Evolutionary conservation across 352 stramenopile genomes (phyloP), one percentile per base, ranked within the genome.

Genomic region (Thalassiosira mediterranea): DNA sequence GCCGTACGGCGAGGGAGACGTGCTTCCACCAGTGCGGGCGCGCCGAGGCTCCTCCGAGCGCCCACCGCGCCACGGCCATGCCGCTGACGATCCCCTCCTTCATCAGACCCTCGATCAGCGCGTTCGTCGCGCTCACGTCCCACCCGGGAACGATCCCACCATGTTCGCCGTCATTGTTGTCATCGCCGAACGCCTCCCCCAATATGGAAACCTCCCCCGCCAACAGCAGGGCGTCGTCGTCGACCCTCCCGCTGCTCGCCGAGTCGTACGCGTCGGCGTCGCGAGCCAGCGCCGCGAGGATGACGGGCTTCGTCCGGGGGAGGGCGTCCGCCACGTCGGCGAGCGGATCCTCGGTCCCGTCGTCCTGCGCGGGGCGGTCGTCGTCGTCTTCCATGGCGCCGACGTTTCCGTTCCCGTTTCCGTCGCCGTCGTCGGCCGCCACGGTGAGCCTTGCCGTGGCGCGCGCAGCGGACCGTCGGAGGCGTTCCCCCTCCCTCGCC

Each of bases 221-320:
- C 34, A 58, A 56, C 17, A 76, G 57, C 59, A 78, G 59, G 59
- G 72, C 60, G 21, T 73, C 60, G 40, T 86, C 73, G 31, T 82
- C 59, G 17, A 69, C 59, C 44, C 60, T 76, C 31, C 56, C 67
- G 21, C 54, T 66, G 19, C 26, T 34, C 29, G 72, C 63, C 25
- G 60, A 66, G 49, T 83, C 68, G 23, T 69, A 76, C 15, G 47
- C 46, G 57, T 84, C 72, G 49, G 68, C 62, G 70, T 90, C 84
- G 26, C 75, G 75, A 26, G 51, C 72, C 23, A 90, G 49, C 23
- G 75, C 63, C 1, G 54, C 70, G 1, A 77, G 34, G 5, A 90
- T 56, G 4, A 75, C 75, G 10, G 58, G 60, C 38, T 84, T 84
- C 57, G 86, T 84, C 19, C 67, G 62, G 3, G 49, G n/a, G 52